phyloP scores from a whole-genome alignment of 1,284 basidiomycete species.

The Bondarzewia mesenterica region DNA sequence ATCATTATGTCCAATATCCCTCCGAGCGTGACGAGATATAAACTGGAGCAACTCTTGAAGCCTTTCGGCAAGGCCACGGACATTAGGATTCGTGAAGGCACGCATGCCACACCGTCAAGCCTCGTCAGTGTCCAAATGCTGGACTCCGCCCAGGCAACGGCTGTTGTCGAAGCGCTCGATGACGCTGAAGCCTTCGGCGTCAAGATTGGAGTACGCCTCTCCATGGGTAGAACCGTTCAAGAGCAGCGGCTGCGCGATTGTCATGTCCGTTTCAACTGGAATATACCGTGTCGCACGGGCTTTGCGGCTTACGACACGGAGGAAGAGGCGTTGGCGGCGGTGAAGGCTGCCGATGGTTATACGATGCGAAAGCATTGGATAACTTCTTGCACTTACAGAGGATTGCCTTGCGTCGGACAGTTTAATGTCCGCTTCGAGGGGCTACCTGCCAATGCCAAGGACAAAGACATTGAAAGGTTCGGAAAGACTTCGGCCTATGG shows the following conservation, averaged over 20 bases:
- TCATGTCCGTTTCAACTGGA: conserved; percentile 36
- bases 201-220: conserved; percentile 32
- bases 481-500: conserved; percentile 27
- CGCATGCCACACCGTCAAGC: conserved; percentile 12
- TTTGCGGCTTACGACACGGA: conserved; percentile 50
- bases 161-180: conserved; percentile 41
- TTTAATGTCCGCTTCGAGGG: conserved; percentile 49
- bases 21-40: conserved; percentile 3
- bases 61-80: conserved; percentile 39
- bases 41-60: conserved; percentile 14
- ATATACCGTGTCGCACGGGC: conserved; percentile 37
- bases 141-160: conserved; percentile 38
- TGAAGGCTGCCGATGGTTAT: conserved; percentile 27
- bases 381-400: conserved; percentile 39
- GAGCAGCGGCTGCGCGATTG: conserved; percentile 36
- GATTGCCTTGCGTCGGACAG: conserved; percentile 44
- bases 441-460: conserved; percentile 37
- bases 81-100: conserved; percentile 24
- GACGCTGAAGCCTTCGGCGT: conserved; percentile 29
- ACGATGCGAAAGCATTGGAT: conserved; percentile 32
- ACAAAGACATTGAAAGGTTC: conserved; percentile 36
- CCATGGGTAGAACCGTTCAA: conserved; percentile 26
- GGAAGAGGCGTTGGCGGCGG: conserved; percentile 38
- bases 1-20: conserved; percentile 29
- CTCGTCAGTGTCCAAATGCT: conserved; percentile 30